These are phyloP conservation scores for Neonectria magnoliae DNA, from an alignment of 2,329 filamentous ascomycete species.

Conservation along the genomic window DNA sequence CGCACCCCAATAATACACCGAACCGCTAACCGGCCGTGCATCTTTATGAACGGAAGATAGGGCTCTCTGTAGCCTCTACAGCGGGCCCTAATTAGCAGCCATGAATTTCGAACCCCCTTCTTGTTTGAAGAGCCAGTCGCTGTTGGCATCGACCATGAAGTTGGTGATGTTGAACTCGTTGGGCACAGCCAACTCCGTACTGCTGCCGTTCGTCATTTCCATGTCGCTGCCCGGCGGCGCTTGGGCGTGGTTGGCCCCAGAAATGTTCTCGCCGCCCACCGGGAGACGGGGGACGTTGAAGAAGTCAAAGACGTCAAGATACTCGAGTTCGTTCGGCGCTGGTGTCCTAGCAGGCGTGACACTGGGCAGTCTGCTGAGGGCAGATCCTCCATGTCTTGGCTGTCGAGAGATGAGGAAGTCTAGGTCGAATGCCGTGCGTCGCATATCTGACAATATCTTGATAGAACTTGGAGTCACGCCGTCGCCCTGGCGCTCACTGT, in stretches of 20 bases:
- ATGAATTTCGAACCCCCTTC: slow-evolving; percentile 46
- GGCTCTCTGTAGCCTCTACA: background rate
- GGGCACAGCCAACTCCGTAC: slow-evolving; percentile 43
- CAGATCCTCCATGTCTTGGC: slow-evolving; percentile 61
- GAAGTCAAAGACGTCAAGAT: slow-evolving; percentile 92
- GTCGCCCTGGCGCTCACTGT: slow-evolving; percentile 79
- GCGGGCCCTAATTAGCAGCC: slow-evolving; percentile 29
- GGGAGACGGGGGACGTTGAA: slow-evolving; percentile 88
- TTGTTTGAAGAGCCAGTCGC: slow-evolving; percentile 78
- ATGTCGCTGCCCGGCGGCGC: slow-evolving; percentile 39
- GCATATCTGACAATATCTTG: slow-evolving; percentile 90
- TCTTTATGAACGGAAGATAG: background rate
- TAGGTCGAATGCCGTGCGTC: slow-evolving; percentile 87
- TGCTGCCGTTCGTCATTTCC: slow-evolving; percentile 41
- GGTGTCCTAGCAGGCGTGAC: slow-evolving; percentile 73
- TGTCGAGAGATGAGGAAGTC: slow-evolving; percentile 90
- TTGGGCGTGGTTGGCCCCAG: slow-evolving; percentile 31
- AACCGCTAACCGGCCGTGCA: slow-evolving; percentile 5
- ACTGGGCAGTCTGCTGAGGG: slow-evolving; percentile 59
- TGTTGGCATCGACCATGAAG: slow-evolving; percentile 78
- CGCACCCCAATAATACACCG: background rate
- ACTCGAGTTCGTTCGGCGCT: slow-evolving; percentile 85
- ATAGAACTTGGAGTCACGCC: slow-evolving; percentile 84
- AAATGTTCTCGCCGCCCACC: slow-evolving; percentile 52
- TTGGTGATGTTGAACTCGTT: slow-evolving; percentile 83